Percentiles rank a stretch among this genome's conserved stretches.
phyloP scores from a whole-genome alignment of 2,329 filamentous ascomycete genomes.

The Simplicillium sp. region DNA sequence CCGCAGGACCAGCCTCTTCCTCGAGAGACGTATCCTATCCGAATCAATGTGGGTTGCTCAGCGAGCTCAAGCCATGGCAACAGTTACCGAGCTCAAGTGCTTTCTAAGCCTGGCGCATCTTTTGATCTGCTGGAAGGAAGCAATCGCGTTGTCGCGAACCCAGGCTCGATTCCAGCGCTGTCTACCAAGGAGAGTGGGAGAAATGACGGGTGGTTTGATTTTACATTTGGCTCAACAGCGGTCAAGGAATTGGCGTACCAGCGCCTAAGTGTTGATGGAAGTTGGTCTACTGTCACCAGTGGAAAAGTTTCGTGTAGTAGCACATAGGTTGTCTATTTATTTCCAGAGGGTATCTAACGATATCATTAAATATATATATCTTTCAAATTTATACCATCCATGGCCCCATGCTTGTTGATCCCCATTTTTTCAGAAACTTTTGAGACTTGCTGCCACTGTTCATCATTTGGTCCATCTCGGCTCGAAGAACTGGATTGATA shows the following conservation, averaged over 20 bases:
- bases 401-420: no score
- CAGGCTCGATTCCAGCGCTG: slow-evolving; percentile 1
- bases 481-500: slow-evolving; percentile 4
- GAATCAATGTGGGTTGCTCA: slow-evolving; percentile 10
- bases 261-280: background rate
- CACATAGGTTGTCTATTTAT: no score
- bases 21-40: slow-evolving; percentile 17
- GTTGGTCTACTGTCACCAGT: background rate
- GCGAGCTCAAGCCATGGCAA: background rate
- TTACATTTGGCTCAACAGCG: background rate
- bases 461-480: slow-evolving; percentile 4
- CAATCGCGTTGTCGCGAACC: slow-evolving; percentile 15
- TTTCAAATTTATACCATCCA: no score
- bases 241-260: background rate
- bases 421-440: no score
- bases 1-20: slow-evolving; percentile 20
- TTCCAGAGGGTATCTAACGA: no score
- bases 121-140: slow-evolving; percentile 15
- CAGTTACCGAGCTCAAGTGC: slow-evolving; percentile 11
- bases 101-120: slow-evolving; percentile 10
- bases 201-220: background rate
- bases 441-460: slow-evolving; percentile 1
- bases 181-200: no score
- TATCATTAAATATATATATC: no score
- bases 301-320: background rate